Percentiles rank a stretch among this genome's conserved stretches.
Evolutionary conservation across 73 alveolate genomes (phyloP).

Genomic region (Stentor coeruleus): DNA sequence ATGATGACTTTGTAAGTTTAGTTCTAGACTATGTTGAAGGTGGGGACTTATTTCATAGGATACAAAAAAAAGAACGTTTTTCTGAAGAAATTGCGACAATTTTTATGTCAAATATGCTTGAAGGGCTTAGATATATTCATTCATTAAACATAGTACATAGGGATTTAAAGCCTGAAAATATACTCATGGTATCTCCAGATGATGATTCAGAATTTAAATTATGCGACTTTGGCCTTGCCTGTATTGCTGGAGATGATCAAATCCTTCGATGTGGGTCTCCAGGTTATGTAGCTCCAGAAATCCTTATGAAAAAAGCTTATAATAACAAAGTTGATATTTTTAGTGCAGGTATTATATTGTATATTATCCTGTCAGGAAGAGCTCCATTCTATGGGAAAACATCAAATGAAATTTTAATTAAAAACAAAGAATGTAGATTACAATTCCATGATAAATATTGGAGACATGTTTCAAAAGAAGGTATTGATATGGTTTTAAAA

Average conservation of each 20-base stretch:
- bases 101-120: background rate
- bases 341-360: constrained; percentile 56
- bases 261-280: constrained; percentile 43
- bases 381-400: constrained; percentile 30
- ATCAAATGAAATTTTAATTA: background rate
- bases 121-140: background rate
- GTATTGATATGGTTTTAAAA: background rate
- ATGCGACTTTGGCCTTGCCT: constrained; percentile 71
- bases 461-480: background rate
- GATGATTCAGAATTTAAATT: constrained; percentile 37
- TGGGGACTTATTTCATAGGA: background rate
- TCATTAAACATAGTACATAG: constrained; percentile 27
- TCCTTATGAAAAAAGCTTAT: constrained; percentile 48
- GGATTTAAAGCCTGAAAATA: constrained; percentile 40
- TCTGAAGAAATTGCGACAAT: background rate
- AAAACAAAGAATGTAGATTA: background rate
- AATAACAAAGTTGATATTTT: constrained; percentile 57
- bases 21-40: background rate
- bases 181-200: constrained; percentile 40
- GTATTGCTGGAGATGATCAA: background rate
- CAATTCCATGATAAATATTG: background rate
- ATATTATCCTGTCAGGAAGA: constrained; percentile 44
- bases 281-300: constrained; percentile 75
- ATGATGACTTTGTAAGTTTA: background rate
- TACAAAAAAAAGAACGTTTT: background rate